Evolutionary conservation across 176 grass and related monocot species (phyloP).

Genomic region (Oryza punctata): DNA sequence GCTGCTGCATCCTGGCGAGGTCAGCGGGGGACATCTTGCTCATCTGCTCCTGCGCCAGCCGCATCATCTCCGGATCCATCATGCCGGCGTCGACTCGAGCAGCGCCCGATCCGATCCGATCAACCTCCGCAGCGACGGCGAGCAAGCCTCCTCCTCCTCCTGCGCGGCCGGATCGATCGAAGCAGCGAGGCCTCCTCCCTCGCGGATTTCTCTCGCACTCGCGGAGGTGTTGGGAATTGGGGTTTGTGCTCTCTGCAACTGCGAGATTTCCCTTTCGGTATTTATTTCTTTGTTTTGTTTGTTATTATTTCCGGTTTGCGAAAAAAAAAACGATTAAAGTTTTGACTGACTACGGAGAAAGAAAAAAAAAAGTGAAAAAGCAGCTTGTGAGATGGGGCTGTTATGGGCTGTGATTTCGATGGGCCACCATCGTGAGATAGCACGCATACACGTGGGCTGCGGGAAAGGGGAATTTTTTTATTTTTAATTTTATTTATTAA

Average conservation of each 20-base stretch:
- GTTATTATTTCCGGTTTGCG: neutral
- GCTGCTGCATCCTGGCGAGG: constrained; percentile 88
- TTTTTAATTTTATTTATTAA: no score
- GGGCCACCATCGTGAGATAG: no score
- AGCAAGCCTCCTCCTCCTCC: neutral
- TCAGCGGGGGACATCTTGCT: constrained; percentile 82
- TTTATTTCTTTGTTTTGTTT: neutral
- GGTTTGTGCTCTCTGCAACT: neutral
- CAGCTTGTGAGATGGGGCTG: no score
- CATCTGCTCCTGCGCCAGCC: constrained; percentile 99
- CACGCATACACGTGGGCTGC: no score
- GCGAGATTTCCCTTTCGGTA: neutral
- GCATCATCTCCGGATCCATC: constrained; percentile 95
- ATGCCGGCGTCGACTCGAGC: constrained; percentile 22
- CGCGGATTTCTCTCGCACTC: neutral
- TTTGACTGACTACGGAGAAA: no score
- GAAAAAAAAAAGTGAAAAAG: no score
- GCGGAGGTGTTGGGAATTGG: neutral
- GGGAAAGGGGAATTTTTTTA: no score
- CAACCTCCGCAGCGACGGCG: neutral
- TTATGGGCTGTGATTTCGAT: no score
- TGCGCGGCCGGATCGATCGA: neutral
- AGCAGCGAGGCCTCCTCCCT: neutral
- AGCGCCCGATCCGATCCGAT: constrained; percentile 4
- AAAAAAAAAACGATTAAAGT: no score